Evolutionary conservation across 2,329 filamentous ascomycete species (phyloP), one percentile per base, ranked within the genome.

Genomic region (Fusarium buharicum): DNA sequence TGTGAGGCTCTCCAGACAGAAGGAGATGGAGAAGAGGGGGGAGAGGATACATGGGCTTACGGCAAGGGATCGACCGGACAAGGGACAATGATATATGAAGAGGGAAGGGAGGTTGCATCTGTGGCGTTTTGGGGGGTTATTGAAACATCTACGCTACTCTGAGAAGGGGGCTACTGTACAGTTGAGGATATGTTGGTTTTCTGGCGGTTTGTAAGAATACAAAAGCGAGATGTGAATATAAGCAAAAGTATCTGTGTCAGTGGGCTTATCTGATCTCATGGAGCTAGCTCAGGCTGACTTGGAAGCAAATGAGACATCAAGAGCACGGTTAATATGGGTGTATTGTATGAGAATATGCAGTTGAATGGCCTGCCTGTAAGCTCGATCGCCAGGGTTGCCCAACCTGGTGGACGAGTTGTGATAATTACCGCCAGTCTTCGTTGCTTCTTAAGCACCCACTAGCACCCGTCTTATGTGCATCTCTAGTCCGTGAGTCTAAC

Each of bases 11-110:
- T 79, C 78, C 62, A 75, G 78, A 55, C 75, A 79, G 59, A 72
- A 74, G 52, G 83, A 85, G 72, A 79, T 84, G 71, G 64, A 82
- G 49, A 59, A 70, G 58, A 71, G 74, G 55, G 81, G 75, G 30
- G 86, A 89, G 77, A 77, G 84, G 62, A 76, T 88, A 31, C 85
- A 84, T 8, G 85, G 85, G 10, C 78, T 82, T 66, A 76, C 80
- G 40, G 78, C 77, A 1, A 65, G 38, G 71, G 71, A 73, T 27
- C 55, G 67, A 22, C 67, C 67, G 31, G 45, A 56, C 17, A 52
- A 50, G 50, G 40, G 39, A 49, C 49, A 56, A 49, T 59, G 55
- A 51, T 33, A 16, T 34, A 22, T n/a, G 4, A 31, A 24, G 38
- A 34, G 13, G 43, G 10, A 30, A 22, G n/a, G 9, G 34, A 31